Percentiles rank a stretch among this genome's conserved stretches.
Evolutionary conservation across 2,329 filamentous ascomycete genomes (phyloP).

Genomic region (Fusarium sp.): DNA sequence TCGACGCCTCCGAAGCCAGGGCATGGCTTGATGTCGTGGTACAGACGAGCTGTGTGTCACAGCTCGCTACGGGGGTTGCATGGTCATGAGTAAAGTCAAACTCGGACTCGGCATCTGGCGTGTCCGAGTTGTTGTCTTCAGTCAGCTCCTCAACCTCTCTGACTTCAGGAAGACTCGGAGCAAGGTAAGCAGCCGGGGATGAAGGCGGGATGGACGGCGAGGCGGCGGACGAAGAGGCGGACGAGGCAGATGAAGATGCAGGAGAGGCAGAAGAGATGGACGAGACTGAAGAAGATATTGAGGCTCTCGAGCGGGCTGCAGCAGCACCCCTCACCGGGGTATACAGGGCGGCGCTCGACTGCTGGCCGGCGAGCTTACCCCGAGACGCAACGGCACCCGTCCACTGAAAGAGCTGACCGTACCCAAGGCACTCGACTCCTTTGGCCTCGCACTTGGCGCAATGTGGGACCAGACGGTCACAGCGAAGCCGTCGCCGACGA

Average conservation of each 20-base stretch:
- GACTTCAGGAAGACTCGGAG: slow-evolving; percentile 22
- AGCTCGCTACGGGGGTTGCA: slow-evolving; percentile 22
- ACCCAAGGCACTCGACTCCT: slow-evolving; percentile 63
- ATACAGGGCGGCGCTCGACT: slow-evolving; percentile 49
- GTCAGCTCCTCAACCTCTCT: slow-evolving; percentile 23
- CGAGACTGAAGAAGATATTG: slow-evolving; percentile 31
- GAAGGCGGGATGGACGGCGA: slow-evolving; percentile 28
- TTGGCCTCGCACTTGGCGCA: slow-evolving; percentile 62
- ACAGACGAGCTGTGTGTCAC: slow-evolving; percentile 44
- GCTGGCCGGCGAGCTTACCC: slow-evolving; percentile 54
- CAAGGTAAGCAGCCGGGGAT: slow-evolving; percentile 23
- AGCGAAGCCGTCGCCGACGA: slow-evolving; percentile 62
- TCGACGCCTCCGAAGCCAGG: slow-evolving; percentile 32
- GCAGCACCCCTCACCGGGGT: slow-evolving; percentile 24
- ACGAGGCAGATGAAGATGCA: slow-evolving; percentile 12
- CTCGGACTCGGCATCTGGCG: slow-evolving; percentile 24
- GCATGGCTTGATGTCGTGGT: slow-evolving; percentile 33
- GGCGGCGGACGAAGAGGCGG: slow-evolving; percentile 20
- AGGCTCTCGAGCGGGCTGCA: slow-evolving; percentile 29
- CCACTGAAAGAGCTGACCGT: slow-evolving; percentile 64
- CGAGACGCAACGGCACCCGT: slow-evolving; percentile 58
- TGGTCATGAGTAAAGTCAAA: slow-evolving; percentile 21
- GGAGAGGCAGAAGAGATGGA: slow-evolving; percentile 34
- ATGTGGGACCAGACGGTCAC: slow-evolving; percentile 61
- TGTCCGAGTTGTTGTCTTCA: slow-evolving; percentile 24